Evolutionary conservation across 139 green algal genomes (phyloP).

Genomic region (Ulvella scutata): DNA sequence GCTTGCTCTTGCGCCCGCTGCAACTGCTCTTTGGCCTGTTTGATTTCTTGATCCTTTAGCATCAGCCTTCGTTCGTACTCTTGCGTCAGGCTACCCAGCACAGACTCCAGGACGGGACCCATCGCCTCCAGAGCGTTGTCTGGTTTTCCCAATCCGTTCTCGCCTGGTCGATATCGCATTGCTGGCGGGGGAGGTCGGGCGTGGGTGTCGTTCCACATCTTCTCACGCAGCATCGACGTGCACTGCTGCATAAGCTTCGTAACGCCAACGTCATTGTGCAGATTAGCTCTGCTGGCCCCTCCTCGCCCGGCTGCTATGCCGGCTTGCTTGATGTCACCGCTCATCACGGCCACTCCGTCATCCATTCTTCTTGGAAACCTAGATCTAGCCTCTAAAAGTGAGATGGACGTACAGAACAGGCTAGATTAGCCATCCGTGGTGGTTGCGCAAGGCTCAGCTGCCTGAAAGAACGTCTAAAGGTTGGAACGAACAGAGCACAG

Average conservation of each 20-base stretch:
- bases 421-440: no score
- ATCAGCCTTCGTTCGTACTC: slow-evolving; percentile 75
- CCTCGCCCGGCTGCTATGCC: neutral
- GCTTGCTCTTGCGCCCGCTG: neutral
- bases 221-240: slow-evolving; percentile 21
- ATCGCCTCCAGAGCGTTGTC: slow-evolving; percentile 46
- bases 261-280: slow-evolving; percentile 13
- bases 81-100: slow-evolving; percentile 49
- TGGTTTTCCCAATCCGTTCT: neutral
- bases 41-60: slow-evolving; percentile 52
- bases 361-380: no score
- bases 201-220: slow-evolving; percentile 4
- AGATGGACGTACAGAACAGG: no score
- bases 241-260: slow-evolving; percentile 37
- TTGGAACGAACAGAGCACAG: no score
- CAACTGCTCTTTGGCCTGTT: slow-evolving; percentile 7
- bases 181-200: neutral
- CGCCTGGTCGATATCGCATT: neutral
- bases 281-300: neutral
- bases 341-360: neutral
- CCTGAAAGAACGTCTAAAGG: no score
- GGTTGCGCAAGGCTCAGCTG: no score
- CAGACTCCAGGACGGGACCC: slow-evolving; percentile 49
- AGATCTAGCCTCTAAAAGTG: no score
- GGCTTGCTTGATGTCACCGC: neutral